Base-by-base conservation (phyloP, 169 alveolate genomes). In the Neospora caninum region DNA sequence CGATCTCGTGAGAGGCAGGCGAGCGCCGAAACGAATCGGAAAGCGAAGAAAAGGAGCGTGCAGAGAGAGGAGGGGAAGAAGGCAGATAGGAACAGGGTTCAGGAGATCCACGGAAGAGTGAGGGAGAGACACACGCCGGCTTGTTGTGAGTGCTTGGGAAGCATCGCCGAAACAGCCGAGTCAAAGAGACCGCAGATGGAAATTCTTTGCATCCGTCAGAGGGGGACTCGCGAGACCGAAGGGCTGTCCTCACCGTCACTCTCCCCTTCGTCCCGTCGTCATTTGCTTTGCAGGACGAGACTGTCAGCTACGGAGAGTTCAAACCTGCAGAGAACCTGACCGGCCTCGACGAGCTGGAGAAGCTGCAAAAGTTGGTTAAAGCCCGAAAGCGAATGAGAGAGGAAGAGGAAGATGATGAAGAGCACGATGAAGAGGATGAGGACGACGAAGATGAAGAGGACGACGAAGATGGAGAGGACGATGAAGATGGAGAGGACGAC, bases 341-440 rank as follows among this genome's bases (percentile, higher is more conserved):
- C 39, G 89, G 89, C n/a, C 54, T 36, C 38, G 89, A 82, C 7
- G 89, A 82, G 67, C 38, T 82, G 64, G 89, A 82, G 69, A 13
- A 31, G 42, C 89, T 82, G 69, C 89, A 42, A 49, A 38, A 41
- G 89, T 67, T 82, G n/a, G 89, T 82, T 1, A 42, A 38, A 18
- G 89, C 64, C 27, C 45, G 54, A 10, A 80, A 39, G 29, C 45
- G 88, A 39, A 13, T 39, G 88, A 42, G 53, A 39, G 58, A 80
- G 16, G 58, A 80, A 39, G 58, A 80, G 49, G 38, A 34, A 41
- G 29, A 29, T 39, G 88, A 80, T 4, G 25, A 4, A 39, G 88
- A 80, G 4, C 38, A 36, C 29, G 43, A n/a, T 39, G 88, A 80
- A 10, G 88, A 80, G 34, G 88, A 80, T 13, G 88, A 29, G 22